A percentile compares a stretch with the other conserved stretches of the same genome.
These are phyloP conservation scores for Alternaria metachromatica DNA, from an alignment of 2,329 filamentous ascomycete genomes.

Conservation along the genomic window DNA sequence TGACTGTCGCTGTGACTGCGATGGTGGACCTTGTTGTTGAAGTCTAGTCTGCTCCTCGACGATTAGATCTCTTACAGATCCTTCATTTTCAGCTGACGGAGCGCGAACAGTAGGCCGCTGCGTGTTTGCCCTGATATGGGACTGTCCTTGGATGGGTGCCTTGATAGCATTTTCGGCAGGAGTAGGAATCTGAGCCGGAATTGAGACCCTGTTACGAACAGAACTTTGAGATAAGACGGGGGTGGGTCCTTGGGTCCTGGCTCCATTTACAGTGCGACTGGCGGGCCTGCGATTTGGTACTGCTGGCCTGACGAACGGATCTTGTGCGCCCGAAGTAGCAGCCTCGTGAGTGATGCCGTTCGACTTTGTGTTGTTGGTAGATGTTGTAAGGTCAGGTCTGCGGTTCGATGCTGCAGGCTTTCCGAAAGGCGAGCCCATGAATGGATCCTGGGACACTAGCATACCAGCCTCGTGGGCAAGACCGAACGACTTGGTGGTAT, in stretches of 20 bases:
- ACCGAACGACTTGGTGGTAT: conserved; percentile 46
- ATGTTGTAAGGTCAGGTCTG: background rate
- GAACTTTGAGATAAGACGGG: conserved; percentile 1
- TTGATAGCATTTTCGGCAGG: conserved; percentile 1
- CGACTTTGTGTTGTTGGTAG: background rate
- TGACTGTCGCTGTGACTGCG: conserved; percentile 4
- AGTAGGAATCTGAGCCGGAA: conserved; percentile 1
- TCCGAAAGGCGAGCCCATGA: conserved; percentile 1
- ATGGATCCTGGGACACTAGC: conserved; percentile 17
- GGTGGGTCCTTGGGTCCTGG: background rate
- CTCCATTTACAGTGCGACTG: conserved; percentile 5
- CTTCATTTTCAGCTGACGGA: conserved; percentile 6
- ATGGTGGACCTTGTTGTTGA: conserved; percentile 19
- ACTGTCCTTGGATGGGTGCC: background rate
- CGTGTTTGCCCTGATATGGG: background rate
- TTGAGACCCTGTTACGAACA: background rate
- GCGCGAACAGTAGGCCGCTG: background rate
- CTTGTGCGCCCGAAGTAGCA: background rate
- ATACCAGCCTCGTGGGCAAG: conserved; percentile 43
- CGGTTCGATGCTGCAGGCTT: conserved; percentile 4
- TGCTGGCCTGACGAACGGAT: conserved; percentile 5
- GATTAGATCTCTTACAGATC: conserved; percentile 21
- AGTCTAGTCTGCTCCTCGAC: conserved; percentile 27
- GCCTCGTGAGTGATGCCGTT: background rate
- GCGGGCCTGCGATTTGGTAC: background rate